Evolutionary conservation across 2,329 filamentous ascomycete genomes (phyloP), one percentile per base, ranked within the genome.

Genomic region (Emergomyces orientalis): DNA sequence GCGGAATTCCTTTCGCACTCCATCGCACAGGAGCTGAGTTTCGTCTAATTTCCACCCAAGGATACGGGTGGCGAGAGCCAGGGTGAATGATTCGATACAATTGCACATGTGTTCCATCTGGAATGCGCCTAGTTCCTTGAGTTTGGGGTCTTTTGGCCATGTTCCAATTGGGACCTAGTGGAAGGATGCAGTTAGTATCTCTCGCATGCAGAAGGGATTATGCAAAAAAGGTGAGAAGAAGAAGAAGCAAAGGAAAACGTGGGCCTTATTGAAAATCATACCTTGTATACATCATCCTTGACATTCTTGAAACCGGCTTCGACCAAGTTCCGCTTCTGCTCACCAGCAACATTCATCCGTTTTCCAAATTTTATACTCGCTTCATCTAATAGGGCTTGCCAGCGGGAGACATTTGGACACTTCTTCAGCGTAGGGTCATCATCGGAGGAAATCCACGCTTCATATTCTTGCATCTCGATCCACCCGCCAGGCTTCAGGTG

Each of bases 81-180:
- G 62, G 9, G 68, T 68, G 45, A 69, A 69, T 0, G 67, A 66
- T 41, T 67, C 63, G 7, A 72, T 63, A 34, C 67, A 67, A 57
- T 69, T 68, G 37, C 63, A 65, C 57, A 71, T 65, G 45, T 70
- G 65, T 17, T 66, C 57, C 52, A 65, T 64, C 14, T 69, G 59
- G 37, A 66, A 71, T 51, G 65, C 60, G 8, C 81, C 81, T 1
- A 84, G 67, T 60, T 81, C 76, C 68, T 83, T 84, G 59, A 79
- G 75, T 30, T 76, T 74, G 8, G 73, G 72, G 41, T 81, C 77
- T 56, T 76, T 77, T 0, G 80, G 79, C 73, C 73, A 75, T 8
- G 68, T 64, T 4, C 72, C 73, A 17, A 75, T 64, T 2, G 71
- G 71, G 17, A 49, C 17, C 22, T 59, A 30, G 8, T n/a, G 19